Conservation (phyloP, 805 yeast genomes). For the Yarrowia phangngaensis region DNA sequence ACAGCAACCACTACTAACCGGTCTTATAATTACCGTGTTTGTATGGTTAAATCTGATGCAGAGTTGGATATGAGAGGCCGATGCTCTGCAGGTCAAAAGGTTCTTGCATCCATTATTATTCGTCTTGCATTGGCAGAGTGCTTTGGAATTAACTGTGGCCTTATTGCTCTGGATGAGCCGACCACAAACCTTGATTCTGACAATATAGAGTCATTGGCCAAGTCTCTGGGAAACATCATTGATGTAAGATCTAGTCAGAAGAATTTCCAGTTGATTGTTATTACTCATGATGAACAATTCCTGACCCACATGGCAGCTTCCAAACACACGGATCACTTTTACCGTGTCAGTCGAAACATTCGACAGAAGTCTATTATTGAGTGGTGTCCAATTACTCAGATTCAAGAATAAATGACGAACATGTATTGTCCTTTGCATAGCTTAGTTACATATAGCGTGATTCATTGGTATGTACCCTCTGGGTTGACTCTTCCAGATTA, state of each 20-base stretch:
- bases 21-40: conserved; percentile 87
- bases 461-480: too few relatives aligned
- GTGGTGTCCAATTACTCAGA: conserved; percentile 39
- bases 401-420: conserved; percentile 15
- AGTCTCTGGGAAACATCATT: conserved; percentile 69
- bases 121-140: conserved; percentile 91
- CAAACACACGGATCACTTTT: conserved; percentile 81
- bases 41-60: conserved; percentile 86
- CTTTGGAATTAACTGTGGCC: conserved; percentile 91
- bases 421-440: too few relatives aligned
- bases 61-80: conserved; percentile 98
- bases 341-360: conserved; percentile 73
- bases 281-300: conserved; percentile 94
- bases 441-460: too few relatives aligned
- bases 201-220: conserved; percentile 83
- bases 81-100: conserved; percentile 97
- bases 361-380: conserved; percentile 76
- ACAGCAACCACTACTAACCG: conserved; percentile 48
- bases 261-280: conserved; percentile 90
- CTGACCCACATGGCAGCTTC: conserved; percentile 80
- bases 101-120: conserved; percentile 84
- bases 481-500: too few relatives aligned
- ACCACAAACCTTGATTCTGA: conserved; percentile 91
- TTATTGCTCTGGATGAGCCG: conserved; percentile 95
- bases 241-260: conserved; percentile 68